Conservation (phyloP, 202 grass and related monocot species). For the Digitaria exilis region DNA sequence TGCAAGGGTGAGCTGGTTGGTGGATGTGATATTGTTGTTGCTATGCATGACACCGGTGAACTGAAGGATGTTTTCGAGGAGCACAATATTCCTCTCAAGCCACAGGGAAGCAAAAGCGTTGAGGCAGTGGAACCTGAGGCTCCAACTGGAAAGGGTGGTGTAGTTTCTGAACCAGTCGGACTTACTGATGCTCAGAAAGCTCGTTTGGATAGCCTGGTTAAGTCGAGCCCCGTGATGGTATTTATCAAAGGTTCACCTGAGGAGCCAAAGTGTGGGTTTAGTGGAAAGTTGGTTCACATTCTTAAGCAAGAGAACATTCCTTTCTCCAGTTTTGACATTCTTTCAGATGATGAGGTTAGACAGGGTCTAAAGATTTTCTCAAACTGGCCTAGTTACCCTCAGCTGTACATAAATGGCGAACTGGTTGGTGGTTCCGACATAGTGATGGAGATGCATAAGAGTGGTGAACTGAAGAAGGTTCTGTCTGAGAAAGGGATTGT, state of each 20-base stretch:
- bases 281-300: slow-evolving; percentile 85
- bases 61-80: slow-evolving; percentile 83
- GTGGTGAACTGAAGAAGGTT: slow-evolving; percentile 83
- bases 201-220: slow-evolving; percentile 60
- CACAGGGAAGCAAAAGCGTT: slow-evolving; percentile 42
- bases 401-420: slow-evolving; percentile 93
- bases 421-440: slow-evolving; percentile 93
- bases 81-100: slow-evolving; percentile 54
- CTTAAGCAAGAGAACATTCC: slow-evolving; percentile 92
- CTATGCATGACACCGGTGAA: slow-evolving; percentile 88
- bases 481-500: slow-evolving; percentile 68
- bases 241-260: slow-evolving; percentile 94
- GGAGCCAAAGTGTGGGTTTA: slow-evolving; percentile 96
- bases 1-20: slow-evolving; percentile 91
- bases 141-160: slow-evolving; percentile 38
- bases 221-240: slow-evolving; percentile 77
- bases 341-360: slow-evolving; percentile 83
- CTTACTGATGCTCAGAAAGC: slow-evolving; percentile 59
- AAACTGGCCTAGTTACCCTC: slow-evolving; percentile 95
- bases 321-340: slow-evolving; percentile 92
- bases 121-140: slow-evolving; percentile 28
- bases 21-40: slow-evolving; percentile 89
- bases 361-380: slow-evolving; percentile 87
- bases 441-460: slow-evolving; percentile 93
- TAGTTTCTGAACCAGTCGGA: slow-evolving; percentile 31